Base-by-base conservation (phyloP, 2,329 filamentous ascomycete species). In the Venturia carpophila region DNA sequence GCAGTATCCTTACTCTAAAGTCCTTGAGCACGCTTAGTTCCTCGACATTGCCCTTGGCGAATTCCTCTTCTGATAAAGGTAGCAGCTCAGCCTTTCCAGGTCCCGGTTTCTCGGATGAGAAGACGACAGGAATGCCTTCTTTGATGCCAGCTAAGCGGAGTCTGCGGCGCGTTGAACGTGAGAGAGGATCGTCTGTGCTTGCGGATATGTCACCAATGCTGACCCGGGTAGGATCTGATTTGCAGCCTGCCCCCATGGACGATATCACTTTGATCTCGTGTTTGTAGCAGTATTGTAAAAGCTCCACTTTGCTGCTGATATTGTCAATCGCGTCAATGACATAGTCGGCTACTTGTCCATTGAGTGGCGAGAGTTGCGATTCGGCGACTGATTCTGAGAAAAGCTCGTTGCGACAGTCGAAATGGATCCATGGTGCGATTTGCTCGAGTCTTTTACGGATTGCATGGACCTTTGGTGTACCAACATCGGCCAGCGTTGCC, bases 281-380 rank as follows among this genome's bases (percentile, higher is more conserved):
- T 67, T 87, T 84, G 73, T 92, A 83, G 77, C 94, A 99, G 77
- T 95, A 96, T 71, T 91, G 87, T 49, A 99, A 81, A 64, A 99
- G 79, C 21, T 88, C 89, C 3, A 99, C 93, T 78, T 99, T 99
- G 64, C 91, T 96, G 63, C 96, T 91, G 68, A 99, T 97, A 73
- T 99, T 97, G 76, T 99, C 94, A 69, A 99, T 99, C 27, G 93
- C 95, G 76, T 99, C 94, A 43, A 99, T 85, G n/a, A 99, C 86
- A 72, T 88, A 99, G 71, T 93, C 88, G 1, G 92, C 92, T 70
- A 82, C 82, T 72, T 83, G 84, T 19, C 80, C 85, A 69, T 79
- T 76, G 87, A 91, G 92, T 0, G 84, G 80, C 0, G 79, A 84
- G 52, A 99, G 79, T 68, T 97, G 79, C 13, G 77, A 74, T 7